These are phyloP conservation scores for Quercus lobata DNA, from an alignment of 331 rosid genomes.

Conservation along the genomic window DNA sequence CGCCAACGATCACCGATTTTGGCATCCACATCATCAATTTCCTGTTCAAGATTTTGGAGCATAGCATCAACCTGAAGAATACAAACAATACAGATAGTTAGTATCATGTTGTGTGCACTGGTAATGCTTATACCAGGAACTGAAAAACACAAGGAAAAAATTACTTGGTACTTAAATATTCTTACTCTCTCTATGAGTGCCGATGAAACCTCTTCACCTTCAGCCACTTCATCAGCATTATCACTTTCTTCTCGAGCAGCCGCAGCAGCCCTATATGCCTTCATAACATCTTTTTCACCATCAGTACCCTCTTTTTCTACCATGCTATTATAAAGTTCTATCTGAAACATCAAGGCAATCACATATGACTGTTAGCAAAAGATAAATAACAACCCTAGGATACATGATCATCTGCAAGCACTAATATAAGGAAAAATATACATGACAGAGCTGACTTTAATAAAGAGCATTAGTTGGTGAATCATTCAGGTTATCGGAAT, in stretches of 20 bases:
- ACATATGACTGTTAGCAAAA: constrained; percentile 2
- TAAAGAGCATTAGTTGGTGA: neutral
- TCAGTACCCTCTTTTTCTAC: constrained; percentile 71
- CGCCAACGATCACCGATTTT: constrained; percentile 84
- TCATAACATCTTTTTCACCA: constrained; percentile 65
- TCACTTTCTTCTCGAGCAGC: constrained; percentile 80
- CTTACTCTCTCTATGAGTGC: constrained; percentile 82
- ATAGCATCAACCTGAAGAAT: constrained; percentile 76
- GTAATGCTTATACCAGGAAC: neutral
- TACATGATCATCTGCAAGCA: neutral
- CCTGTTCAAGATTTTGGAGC: constrained; percentile 97
- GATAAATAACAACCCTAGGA: neutral
- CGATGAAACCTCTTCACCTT: constrained; percentile 68
- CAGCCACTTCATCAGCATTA: constrained; percentile 37
- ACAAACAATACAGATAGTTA: neutral
- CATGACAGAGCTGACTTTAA: neutral
- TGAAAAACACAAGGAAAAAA: neutral
- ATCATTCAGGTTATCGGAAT: neutral
- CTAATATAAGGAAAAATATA: neutral
- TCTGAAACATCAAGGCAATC: constrained; percentile 47
- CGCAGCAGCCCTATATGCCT: constrained; percentile 91
- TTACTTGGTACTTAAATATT: neutral
- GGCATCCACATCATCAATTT: constrained; percentile 94
- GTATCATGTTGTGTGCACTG: neutral
- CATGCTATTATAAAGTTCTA: constrained; percentile 85